Percentiles rank a stretch among this genome's conserved stretches.
phyloP scores from a whole-genome alignment of 2,329 filamentous ascomycete species.

The Bretziella fagacearum region DNA sequence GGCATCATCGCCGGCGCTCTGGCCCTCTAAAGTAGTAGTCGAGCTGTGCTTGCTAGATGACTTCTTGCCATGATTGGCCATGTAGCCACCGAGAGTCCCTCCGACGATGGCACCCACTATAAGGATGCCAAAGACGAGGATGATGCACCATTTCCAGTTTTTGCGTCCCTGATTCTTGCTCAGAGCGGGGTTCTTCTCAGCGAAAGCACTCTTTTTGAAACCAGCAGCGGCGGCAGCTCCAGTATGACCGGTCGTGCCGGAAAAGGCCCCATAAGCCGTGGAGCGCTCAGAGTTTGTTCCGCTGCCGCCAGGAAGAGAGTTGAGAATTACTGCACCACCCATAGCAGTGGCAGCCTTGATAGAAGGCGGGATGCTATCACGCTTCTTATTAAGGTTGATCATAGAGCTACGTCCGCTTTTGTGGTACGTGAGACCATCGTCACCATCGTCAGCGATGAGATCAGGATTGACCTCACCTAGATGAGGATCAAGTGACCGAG shows the following conservation, averaged over 20 bases:
- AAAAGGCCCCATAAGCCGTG: neutral
- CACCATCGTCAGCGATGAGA: constrained; percentile 71
- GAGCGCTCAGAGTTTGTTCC: constrained; percentile 8
- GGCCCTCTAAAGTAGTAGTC: constrained; percentile 21
- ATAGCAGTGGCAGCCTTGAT: constrained; percentile 30
- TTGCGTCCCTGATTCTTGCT: constrained; percentile 42
- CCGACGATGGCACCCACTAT: constrained; percentile 56
- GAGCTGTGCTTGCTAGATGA: constrained; percentile 15
- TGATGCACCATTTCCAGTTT: constrained; percentile 54
- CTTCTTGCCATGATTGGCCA: constrained; percentile 35
- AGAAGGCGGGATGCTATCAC: constrained; percentile 25
- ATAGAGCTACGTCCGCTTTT: constrained; percentile 37
- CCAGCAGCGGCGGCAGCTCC: constrained; percentile 4
- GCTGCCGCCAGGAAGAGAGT: constrained; percentile 6
- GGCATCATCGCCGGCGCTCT: constrained; percentile 42
- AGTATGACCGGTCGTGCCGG: constrained; percentile 1
- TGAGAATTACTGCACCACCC: constrained; percentile 21
- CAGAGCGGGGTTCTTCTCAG: constrained; percentile 19
- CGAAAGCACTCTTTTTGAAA: constrained; percentile 26
- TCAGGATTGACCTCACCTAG: constrained; percentile 55
- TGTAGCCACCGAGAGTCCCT: constrained; percentile 55
- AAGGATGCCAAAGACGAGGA: constrained; percentile 43
- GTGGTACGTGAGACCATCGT: constrained; percentile 55
- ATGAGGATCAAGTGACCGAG: constrained; percentile 28
- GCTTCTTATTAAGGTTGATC: constrained; percentile 29